Conservation (phyloP, 106 monocot genomes). For the Allium cepa region DNA sequence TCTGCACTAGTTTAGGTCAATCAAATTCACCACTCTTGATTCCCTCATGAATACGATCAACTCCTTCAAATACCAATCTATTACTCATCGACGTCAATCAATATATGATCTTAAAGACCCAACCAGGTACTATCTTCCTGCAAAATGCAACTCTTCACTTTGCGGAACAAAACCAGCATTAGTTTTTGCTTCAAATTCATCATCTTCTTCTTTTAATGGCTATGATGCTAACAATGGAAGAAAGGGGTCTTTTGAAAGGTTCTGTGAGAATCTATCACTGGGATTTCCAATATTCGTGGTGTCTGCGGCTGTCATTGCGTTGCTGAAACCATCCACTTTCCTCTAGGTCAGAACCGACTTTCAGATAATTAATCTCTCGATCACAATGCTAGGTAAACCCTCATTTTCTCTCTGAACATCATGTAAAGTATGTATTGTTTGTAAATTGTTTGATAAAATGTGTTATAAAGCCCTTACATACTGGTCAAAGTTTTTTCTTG, state of each 20-base stretch:
- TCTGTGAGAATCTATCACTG: neutral
- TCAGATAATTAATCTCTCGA: constrained; percentile 71
- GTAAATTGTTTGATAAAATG: too few relatives aligned
- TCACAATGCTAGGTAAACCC: constrained; percentile 76
- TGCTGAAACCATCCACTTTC: constrained; percentile 50
- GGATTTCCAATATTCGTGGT: neutral
- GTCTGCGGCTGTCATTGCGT: neutral
- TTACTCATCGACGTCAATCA: too few relatives aligned
- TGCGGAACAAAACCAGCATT: too few relatives aligned
- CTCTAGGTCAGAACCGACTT: constrained; percentile 39
- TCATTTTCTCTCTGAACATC: neutral
- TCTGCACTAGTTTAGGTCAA: too few relatives aligned
- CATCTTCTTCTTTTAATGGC: neutral
- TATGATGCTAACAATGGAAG: neutral
- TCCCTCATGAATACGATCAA: too few relatives aligned
- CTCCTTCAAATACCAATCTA: too few relatives aligned
- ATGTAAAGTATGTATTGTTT: neutral
- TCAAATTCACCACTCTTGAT: too few relatives aligned
- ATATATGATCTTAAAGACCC: too few relatives aligned
- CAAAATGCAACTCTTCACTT: too few relatives aligned
- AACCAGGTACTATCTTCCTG: too few relatives aligned
- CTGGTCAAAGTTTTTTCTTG: neutral
- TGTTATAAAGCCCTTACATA: too few relatives aligned
- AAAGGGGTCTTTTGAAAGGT: neutral
- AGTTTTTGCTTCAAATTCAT: too few relatives aligned